Evolutionary conservation across 2,329 filamentous ascomycete species (phyloP).

Genomic region (Cercospora berteroae): DNA sequence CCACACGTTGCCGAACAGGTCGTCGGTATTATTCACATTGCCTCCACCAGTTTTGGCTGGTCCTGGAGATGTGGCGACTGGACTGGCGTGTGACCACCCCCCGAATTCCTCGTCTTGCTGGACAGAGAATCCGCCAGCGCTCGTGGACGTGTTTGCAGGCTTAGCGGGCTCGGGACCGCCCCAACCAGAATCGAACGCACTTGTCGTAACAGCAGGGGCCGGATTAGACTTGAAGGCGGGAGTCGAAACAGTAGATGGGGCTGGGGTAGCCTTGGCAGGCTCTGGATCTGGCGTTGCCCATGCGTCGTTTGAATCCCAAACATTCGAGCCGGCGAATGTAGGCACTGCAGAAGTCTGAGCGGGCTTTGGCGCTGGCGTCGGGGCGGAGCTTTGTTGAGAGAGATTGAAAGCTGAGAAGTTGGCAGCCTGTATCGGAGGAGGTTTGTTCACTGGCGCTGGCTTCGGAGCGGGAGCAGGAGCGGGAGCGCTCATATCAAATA

Average conservation of each 20-base stretch:
- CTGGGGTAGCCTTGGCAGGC: constrained; percentile 38
- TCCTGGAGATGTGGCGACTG: constrained; percentile 43
- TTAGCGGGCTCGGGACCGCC: constrained; percentile 60
- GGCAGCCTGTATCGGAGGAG: constrained; percentile 32
- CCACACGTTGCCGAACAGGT: constrained; percentile 96
- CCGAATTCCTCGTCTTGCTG: constrained; percentile 93
- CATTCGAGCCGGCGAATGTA: constrained; percentile 44
- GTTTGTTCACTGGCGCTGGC: constrained; percentile 35
- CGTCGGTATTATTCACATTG: constrained; percentile 59
- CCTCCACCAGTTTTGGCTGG: constrained; percentile 53
- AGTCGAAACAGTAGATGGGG: constrained; percentile 38
- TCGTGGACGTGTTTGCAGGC: constrained; percentile 46
- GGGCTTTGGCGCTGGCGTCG: constrained; percentile 38
- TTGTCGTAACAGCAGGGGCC: constrained; percentile 24
- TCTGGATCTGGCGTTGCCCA: constrained; percentile 67
- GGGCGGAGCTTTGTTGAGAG: constrained; percentile 50
- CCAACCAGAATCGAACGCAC: constrained; percentile 52
- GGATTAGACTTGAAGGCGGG: constrained; percentile 44
- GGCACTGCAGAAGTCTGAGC: constrained; percentile 30
- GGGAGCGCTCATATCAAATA: constrained; percentile 68
- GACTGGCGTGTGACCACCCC: constrained; percentile 76
- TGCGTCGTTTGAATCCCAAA: constrained; percentile 79
- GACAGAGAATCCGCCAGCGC: constrained; percentile 51
- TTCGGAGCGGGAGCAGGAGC: constrained; percentile 43
- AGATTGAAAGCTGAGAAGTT: constrained; percentile 71